Evolutionary conservation across 1,284 basidiomycete species (phyloP).

Genomic region (Entoloma clypeatum): DNA sequence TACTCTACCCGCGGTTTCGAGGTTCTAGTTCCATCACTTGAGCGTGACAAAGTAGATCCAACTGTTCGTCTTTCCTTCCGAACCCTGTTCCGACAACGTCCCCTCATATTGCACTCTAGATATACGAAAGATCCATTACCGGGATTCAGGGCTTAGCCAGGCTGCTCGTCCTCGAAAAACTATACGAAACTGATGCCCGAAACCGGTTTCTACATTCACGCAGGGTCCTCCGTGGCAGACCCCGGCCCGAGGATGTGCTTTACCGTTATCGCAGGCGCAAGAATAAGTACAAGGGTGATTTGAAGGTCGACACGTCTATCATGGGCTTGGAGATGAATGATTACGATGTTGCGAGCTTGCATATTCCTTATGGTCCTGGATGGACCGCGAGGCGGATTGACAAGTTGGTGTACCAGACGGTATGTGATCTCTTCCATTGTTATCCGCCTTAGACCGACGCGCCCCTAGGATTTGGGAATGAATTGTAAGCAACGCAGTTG

Average conservation of each 20-base stretch:
- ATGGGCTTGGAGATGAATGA: conserved; percentile 53
- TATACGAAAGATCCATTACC: conserved; percentile 53
- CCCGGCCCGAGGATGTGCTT: conserved; percentile 29
- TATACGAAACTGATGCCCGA: conserved; percentile 40
- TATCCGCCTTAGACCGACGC: background rate
- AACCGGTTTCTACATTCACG: conserved; percentile 42
- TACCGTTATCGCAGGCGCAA: conserved; percentile 28
- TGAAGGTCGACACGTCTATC: conserved; percentile 42
- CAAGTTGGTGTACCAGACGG: conserved; percentile 54
- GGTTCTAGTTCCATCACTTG: conserved; percentile 48
- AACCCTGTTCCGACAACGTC: background rate
- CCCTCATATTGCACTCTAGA: conserved; percentile 32
- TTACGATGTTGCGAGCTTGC: conserved; percentile 53
- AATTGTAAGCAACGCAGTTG: conserved; percentile 40
- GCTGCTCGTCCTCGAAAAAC: conserved; percentile 54
- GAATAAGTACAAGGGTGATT: conserved; percentile 45
- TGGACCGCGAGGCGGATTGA: conserved; percentile 58
- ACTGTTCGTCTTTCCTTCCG: conserved; percentile 35
- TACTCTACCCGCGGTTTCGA: conserved; percentile 52
- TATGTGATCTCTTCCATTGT: conserved; percentile 18
- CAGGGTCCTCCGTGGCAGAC: conserved; percentile 46
- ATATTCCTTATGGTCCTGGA: conserved; percentile 60
- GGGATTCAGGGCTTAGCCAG: conserved; percentile 55
- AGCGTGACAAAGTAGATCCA: conserved; percentile 49
- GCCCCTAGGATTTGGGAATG: conserved; percentile 38